Percentiles rank a stretch among this genome's conserved stretches.
phyloP scores from a whole-genome alignment of 129 eudicot genomes.

The Arctium lappa region DNA sequence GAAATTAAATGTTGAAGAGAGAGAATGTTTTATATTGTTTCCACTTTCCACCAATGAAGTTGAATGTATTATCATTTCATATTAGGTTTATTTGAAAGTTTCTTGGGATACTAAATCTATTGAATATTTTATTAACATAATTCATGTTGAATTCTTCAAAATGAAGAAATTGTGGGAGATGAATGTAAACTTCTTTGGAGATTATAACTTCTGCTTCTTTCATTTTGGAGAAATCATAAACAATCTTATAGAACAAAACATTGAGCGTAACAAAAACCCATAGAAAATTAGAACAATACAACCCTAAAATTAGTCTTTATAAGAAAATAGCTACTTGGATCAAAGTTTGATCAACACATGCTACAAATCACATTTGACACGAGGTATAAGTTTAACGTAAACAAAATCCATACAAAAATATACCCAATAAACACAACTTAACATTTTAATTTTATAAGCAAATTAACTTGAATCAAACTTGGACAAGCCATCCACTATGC shows the following conservation, averaged over 20 bases:
- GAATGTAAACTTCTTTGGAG: too few species aligned
- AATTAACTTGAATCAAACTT: background rate
- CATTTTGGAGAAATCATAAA: too few species aligned
- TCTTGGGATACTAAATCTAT: too few species aligned
- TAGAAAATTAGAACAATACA: background rate
- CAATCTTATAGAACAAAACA: background rate
- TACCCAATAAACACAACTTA: background rate
- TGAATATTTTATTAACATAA: too few species aligned
- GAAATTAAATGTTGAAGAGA: background rate
- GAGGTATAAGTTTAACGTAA: background rate
- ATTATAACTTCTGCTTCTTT: too few species aligned
- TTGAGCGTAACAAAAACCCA: background rate
- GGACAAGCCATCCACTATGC: background rate
- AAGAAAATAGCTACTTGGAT: background rate
- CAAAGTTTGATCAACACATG: background rate
- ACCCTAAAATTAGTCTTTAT: slow-evolving; percentile 2
- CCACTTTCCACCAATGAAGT: background rate
- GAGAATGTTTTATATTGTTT: background rate
- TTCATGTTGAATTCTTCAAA: too few species aligned
- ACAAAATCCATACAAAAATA: background rate
- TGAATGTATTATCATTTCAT: too few species aligned
- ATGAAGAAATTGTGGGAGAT: too few species aligned
- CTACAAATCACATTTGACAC: background rate
- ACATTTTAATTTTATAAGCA: background rate
- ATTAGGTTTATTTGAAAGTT: too few species aligned